Evolutionary conservation across 495 filamentous ascomycete genomes (phyloP).

Genomic region (Lasiosphaeriaceae sp.): DNA sequence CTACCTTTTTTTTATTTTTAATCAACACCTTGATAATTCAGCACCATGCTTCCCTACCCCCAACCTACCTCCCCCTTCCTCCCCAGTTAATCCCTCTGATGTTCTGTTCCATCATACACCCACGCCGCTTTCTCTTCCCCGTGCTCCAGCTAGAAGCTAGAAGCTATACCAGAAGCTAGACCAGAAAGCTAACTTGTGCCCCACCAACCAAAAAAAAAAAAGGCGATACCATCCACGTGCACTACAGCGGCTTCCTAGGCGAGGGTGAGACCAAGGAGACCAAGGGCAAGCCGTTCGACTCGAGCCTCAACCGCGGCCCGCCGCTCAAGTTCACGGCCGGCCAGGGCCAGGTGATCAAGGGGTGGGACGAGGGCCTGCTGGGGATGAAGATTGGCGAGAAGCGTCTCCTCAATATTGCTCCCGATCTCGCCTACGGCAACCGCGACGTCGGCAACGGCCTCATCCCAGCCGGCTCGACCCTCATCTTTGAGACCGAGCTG

Average conservation of each 20-base stretch:
- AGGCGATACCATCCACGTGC: constrained; percentile 30
- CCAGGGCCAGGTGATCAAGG: constrained; percentile 70
- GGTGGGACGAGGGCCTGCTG: constrained; percentile 78
- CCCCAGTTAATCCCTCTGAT: background rate
- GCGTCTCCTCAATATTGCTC: constrained; percentile 69
- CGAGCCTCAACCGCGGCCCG: constrained; percentile 54
- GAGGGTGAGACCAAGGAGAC: background rate
- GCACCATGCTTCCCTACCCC: background rate
- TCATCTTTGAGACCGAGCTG: constrained; percentile 80
- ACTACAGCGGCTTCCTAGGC: constrained; percentile 30
- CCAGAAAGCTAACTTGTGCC: background rate
- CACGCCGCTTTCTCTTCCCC: background rate
- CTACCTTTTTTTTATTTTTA: background rate
- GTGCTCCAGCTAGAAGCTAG: too few relatives aligned
- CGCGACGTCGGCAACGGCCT: constrained; percentile 61
- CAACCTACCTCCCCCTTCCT: background rate
- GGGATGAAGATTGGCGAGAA: constrained; percentile 92
- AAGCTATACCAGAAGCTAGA: background rate
- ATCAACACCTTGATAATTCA: background rate
- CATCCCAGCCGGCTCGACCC: constrained; percentile 30
- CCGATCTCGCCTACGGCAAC: constrained; percentile 70
- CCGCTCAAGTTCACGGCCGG: constrained; percentile 73
- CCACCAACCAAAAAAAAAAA: background rate
- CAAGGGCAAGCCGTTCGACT: constrained; percentile 34
- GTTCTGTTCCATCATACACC: background rate